phyloP scores from a whole-genome alignment of 2,329 filamentous ascomycete species.

The Intubia oerlemansii region DNA sequence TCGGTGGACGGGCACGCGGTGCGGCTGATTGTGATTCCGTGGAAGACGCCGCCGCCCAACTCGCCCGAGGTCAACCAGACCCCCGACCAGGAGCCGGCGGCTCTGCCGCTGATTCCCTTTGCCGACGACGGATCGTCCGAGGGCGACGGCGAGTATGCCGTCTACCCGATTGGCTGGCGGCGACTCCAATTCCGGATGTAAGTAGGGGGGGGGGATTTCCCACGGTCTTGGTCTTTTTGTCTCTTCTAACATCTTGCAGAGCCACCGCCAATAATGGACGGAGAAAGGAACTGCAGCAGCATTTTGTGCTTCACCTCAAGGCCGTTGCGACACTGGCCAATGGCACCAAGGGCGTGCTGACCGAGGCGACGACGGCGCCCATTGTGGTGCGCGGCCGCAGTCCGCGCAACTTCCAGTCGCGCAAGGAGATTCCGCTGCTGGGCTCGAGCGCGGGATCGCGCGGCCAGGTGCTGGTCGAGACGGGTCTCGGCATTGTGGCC shows the following conservation, averaged over 20 bases:
- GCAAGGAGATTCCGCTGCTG: conserved; percentile 78
- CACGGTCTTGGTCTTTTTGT: no score
- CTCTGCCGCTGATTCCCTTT: conserved; percentile 52
- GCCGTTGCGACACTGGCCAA: conserved; percentile 67
- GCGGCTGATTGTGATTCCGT: conserved; percentile 88
- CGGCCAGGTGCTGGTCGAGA: conserved; percentile 53
- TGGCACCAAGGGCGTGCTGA: conserved; percentile 60
- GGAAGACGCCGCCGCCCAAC: conserved; percentile 83
- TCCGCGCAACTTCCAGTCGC: conserved; percentile 81
- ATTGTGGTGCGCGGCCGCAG: conserved; percentile 88
- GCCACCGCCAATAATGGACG: conserved; percentile 93
- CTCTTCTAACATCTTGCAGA: conserved; percentile 18
- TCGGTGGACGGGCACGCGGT: conserved; percentile 84
- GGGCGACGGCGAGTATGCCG: conserved; percentile 59
- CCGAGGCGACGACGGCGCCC: conserved; percentile 68
- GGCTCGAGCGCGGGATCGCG: conserved; percentile 55
- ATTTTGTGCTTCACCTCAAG: conserved; percentile 79
- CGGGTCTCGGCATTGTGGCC: conserved; percentile 36
- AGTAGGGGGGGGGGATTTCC: no score
- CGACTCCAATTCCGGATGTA: conserved; percentile 74
- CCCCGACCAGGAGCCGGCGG: conserved; percentile 65
- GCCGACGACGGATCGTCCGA: conserved; percentile 31
- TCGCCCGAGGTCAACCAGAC: conserved; percentile 42
- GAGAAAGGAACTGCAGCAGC: conserved; percentile 85
- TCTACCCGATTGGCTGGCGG: conserved; percentile 87